Conservation (phyloP, 2,329 filamentous ascomycete genomes). For the Ascochyta viciae-villosae region DNA sequence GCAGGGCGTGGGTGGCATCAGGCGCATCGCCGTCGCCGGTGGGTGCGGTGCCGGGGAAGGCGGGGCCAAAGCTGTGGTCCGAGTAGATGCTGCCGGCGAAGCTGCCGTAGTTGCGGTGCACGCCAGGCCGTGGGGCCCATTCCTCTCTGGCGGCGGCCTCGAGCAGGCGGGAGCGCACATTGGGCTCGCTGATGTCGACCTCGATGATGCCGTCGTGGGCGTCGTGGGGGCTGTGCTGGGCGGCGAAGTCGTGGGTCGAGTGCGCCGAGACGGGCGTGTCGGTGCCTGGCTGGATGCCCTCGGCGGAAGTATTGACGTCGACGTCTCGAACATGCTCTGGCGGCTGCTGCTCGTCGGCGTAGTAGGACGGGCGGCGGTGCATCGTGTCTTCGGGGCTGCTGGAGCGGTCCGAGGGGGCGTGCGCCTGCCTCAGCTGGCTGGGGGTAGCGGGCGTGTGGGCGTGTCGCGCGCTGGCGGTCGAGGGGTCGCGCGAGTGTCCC, state of each 20-base stretch:
- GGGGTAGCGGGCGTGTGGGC: slow-evolving; percentile 47
- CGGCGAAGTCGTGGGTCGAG: slow-evolving; percentile 1
- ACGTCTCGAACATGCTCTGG: not conserved
- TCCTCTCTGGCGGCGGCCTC: slow-evolving; percentile 47
- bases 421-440: slow-evolving; percentile 52
- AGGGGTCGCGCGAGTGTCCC: slow-evolving; percentile 41
- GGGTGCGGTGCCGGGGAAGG: slow-evolving; percentile 43
- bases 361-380: slow-evolving; percentile 30
- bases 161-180: slow-evolving; percentile 49
- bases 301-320: slow-evolving; percentile 33
- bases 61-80: slow-evolving; percentile 48
- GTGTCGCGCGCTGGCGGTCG: slow-evolving; percentile 37
- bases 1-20: slow-evolving; percentile 47
- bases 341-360: slow-evolving; percentile 26
- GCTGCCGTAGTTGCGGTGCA: slow-evolving; percentile 60
- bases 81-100: slow-evolving; percentile 60
- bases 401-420: slow-evolving; percentile 52
- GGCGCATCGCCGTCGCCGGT: slow-evolving; percentile 36
- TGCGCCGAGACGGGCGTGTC: slow-evolving; percentile 38
- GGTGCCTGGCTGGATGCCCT: slow-evolving; percentile 42
- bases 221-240: slow-evolving; percentile 6
- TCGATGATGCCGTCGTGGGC: slow-evolving; percentile 27
- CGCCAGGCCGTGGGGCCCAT: slow-evolving; percentile 61
- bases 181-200: slow-evolving; percentile 39
- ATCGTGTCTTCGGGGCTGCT: slow-evolving; percentile 52